These are phyloP conservation scores for Suillus occidentalis DNA, from an alignment of 768 basidiomycete species.

Conservation along the genomic window DNA sequence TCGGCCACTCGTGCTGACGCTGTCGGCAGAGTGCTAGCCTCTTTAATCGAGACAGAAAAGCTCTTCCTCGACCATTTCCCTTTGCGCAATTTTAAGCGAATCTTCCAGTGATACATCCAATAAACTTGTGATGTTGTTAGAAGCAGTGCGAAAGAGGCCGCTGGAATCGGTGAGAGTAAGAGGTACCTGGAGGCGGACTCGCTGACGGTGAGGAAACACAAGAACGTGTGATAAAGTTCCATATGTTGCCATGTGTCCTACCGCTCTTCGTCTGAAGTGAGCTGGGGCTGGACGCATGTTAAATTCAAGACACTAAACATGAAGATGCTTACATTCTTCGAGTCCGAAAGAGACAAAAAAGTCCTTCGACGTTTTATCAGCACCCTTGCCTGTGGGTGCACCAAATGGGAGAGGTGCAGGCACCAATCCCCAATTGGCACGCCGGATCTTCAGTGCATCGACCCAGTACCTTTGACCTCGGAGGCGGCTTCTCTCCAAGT, in stretches of 20 bases:
- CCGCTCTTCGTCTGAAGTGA: slow-evolving; percentile 62
- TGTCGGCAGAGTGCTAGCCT: slow-evolving; percentile 75
- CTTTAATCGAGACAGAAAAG: slow-evolving; percentile 71
- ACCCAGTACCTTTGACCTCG: slow-evolving; percentile 78
- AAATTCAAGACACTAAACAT: neutral
- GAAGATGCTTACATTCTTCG: slow-evolving; percentile 68
- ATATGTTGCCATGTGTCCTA: slow-evolving; percentile 63
- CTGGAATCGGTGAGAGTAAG: slow-evolving; percentile 37
- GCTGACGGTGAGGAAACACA: slow-evolving; percentile 64
- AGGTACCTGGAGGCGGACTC: slow-evolving; percentile 62
- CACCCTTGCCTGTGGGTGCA: slow-evolving; percentile 69
- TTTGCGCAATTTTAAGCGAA: slow-evolving; percentile 58
- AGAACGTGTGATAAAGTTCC: slow-evolving; percentile 44
- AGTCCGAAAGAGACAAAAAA: slow-evolving; percentile 79
- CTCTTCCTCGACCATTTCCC: slow-evolving; percentile 77
- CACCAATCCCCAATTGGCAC: slow-evolving; percentile 77
- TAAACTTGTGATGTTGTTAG: slow-evolving; percentile 36
- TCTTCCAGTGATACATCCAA: slow-evolving; percentile 46
- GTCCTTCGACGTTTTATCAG: slow-evolving; percentile 79
- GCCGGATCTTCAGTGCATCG: slow-evolving; percentile 73
- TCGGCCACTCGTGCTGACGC: slow-evolving; percentile 80
- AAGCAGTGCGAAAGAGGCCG: slow-evolving; percentile 34
- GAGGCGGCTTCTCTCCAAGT: slow-evolving; percentile 62
- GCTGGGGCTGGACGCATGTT: slow-evolving; percentile 52
- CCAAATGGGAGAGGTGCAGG: slow-evolving; percentile 77